Evolutionary conservation across 176 grass and related monocot species (phyloP).

Genomic region (Tuctoria greenei): DNA sequence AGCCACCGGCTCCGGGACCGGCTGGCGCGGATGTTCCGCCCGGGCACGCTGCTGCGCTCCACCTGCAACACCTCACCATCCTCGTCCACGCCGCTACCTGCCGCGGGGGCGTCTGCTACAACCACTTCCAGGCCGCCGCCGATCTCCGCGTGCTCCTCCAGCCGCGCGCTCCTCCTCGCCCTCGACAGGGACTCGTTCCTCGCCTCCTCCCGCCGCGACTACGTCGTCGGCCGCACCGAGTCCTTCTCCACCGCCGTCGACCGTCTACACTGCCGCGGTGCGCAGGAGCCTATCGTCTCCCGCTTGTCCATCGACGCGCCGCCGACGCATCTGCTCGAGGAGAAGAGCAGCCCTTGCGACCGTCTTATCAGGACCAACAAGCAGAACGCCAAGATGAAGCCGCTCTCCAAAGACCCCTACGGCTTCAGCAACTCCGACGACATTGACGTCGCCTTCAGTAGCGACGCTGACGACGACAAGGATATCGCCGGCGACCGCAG

Average conservation of each 20-base stretch:
- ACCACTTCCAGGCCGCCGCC: neutral
- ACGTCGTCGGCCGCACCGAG: conserved; percentile 50
- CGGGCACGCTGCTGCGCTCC: conserved; percentile 55
- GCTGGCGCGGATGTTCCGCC: conserved; percentile 76
- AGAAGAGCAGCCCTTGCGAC: neutral
- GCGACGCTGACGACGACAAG: conserved; percentile 45
- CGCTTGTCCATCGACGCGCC: neutral
- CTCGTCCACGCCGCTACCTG: too few species aligned
- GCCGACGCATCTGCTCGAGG: neutral
- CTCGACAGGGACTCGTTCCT: conserved; percentile 39
- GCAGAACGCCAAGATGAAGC: conserved; percentile 45
- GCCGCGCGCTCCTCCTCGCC: conserved; percentile 46
- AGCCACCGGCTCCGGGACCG: conserved; percentile 62
- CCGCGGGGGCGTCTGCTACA: too few species aligned
- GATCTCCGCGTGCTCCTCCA: conserved; percentile 52
- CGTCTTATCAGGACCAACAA: neutral
- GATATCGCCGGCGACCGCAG: neutral
- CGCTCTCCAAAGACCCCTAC: conserved; percentile 55
- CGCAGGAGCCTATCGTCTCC: too few species aligned
- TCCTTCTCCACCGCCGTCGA: conserved; percentile 57
- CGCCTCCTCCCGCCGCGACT: conserved; percentile 42
- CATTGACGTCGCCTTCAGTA: conserved; percentile 58
- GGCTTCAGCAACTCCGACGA: conserved; percentile 76
- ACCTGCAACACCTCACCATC: conserved; percentile 67
- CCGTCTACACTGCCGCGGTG: conserved; percentile 24